Percentiles rank a stretch among this genome's conserved stretches.
phyloP scores from a whole-genome alignment of 352 stramenopile genomes.

The Salisapilia sapeloensis region DNA sequence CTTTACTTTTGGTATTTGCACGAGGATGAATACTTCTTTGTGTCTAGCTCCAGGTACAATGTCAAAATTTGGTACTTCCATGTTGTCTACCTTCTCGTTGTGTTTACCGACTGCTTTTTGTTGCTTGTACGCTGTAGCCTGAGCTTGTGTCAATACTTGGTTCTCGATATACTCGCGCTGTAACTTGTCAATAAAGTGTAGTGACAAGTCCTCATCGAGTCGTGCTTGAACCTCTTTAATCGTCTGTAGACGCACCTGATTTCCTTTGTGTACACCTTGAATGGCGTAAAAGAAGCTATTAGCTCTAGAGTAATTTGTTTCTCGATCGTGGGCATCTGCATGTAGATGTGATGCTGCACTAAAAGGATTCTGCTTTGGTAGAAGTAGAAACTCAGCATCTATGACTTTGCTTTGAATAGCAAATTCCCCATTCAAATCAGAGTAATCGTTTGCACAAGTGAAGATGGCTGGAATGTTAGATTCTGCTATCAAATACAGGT shows the following conservation, averaged over 20 bases:
- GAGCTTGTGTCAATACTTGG: constrained; percentile 45
- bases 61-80: constrained; percentile 23
- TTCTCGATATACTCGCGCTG: constrained; percentile 39
- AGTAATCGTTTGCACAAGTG: constrained; percentile 63
- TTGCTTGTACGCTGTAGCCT: constrained; percentile 31
- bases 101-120: constrained; percentile 2
- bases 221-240: constrained; percentile 14
- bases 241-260: constrained; percentile 9
- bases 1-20: constrained; percentile 26
- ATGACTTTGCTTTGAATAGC: constrained; percentile 44
- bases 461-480: constrained; percentile 40
- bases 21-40: constrained; percentile 16
- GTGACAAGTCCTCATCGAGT: constrained; percentile 23
- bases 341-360: constrained; percentile 54
- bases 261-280: constrained; percentile 14
- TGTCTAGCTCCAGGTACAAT: constrained; percentile 9
- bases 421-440: constrained; percentile 67
- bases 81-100: constrained; percentile 1
- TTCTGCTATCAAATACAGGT: constrained; percentile 33
- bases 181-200: constrained; percentile 33
- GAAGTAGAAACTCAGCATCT: constrained; percentile 32
- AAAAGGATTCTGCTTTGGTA: constrained; percentile 58
- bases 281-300: constrained; percentile 60
- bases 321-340: constrained; percentile 39
- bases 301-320: constrained; percentile 42